Evolutionary conservation across 2,329 filamentous ascomycete genomes (phyloP).

Genomic region (Pseudogymnoascus sp.): DNA sequence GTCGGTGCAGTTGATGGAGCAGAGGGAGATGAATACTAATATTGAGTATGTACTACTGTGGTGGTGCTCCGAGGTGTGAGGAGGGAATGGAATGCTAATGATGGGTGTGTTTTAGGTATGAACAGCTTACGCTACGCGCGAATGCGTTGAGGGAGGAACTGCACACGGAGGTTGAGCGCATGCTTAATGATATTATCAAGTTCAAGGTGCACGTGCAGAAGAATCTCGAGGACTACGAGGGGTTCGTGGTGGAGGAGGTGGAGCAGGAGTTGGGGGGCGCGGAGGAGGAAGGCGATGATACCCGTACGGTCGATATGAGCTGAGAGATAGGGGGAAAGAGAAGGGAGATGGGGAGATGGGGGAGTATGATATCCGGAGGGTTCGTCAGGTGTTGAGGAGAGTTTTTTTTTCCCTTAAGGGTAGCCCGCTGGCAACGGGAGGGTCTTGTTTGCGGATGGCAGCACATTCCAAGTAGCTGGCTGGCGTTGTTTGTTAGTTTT

Average conservation of each 20-base stretch:
- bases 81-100: constrained; percentile 14
- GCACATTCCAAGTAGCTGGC: not conserved
- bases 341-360: not conserved
- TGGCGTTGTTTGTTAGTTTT: not conserved
- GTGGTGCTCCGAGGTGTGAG: not conserved
- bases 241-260: constrained; percentile 88
- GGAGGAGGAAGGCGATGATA: constrained; percentile 49
- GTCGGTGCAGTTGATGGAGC: constrained; percentile 84
- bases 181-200: constrained; percentile 94
- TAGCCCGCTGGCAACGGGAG: not conserved
- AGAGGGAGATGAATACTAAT: constrained; percentile 91
- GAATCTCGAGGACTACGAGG: constrained; percentile 86
- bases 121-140: constrained; percentile 79
- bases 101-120: constrained; percentile 51
- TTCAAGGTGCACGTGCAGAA: constrained; percentile 98
- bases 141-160: constrained; percentile 86
- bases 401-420: not conserved
- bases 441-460: not conserved
- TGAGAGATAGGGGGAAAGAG: constrained; percentile 7
- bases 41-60: constrained; percentile 63
- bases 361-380: not conserved
- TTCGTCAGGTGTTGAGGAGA: constrained; percentile 2
- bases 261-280: constrained; percentile 65
- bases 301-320: constrained; percentile 40
- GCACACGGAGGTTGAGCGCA: constrained; percentile 93